Evolutionary conservation across 441 rosid genomes (phyloP), one percentile per base, ranked within the genome.

Genomic region (Erodium trifolium): DNA sequence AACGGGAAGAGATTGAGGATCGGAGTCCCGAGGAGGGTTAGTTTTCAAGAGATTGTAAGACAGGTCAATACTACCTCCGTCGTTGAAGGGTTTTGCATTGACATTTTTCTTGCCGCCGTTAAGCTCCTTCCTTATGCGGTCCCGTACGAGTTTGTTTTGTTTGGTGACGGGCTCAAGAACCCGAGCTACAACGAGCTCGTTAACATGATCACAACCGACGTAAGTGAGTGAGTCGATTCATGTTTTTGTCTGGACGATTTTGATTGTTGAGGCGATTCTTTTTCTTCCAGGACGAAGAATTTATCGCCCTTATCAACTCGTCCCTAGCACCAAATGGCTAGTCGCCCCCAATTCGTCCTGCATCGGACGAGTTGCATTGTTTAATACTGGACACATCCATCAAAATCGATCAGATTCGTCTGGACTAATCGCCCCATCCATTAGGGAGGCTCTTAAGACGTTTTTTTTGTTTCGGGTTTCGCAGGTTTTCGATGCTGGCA

Each of bases 121-220:
- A 90, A 81, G 70, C 73, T 89, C 77, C 75, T 93, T 79, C 92
- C 97, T 19, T 93, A 90, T 75, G 97, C 97, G 62, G 92, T 90
- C 53, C 97, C 97, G 2, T 87, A 81, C 51, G 84, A 86, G 71
- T 77, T 93, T 9, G 51, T 83, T 2, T 81, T 93, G 19, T 87
- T 76, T 13, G 97, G 97, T 11, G 86, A 85, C 67, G 92, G 92
- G 16, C 76, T 49, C 60, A 75, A 63, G 34, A 90, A 85, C 72
- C 97, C 94, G 6, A 90, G 87, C 72, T 69, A 70, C 69, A 78
- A 82, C 68, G 93, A 90, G 80, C 90, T 90, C 66, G 88, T 90
- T 45, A 80, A 83, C 35, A 18, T 83, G 82, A 84, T 93, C 72
- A 82, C 94, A 18, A 78, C 89, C 0, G 92, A 91, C 64, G 98